Conservation (phyloP, 768 basidiomycete genomes). For the Agaricus sinodeliciosus region DNA sequence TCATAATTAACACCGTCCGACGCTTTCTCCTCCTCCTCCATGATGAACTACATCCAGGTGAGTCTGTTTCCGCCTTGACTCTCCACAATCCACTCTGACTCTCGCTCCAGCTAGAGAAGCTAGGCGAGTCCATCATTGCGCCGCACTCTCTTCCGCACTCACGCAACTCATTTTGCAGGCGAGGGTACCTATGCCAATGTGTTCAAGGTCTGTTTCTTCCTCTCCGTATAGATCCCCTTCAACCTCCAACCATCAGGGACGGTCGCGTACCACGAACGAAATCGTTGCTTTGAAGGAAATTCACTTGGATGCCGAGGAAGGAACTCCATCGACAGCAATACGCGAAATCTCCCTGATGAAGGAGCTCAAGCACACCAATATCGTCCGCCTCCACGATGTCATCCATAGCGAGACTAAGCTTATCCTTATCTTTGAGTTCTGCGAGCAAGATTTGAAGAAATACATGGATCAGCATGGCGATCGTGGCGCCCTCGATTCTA, state of each 20-base stretch:
- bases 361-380: conserved; percentile 98
- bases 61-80: conserved; percentile 8
- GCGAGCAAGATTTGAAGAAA: conserved; percentile 97
- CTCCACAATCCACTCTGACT: conserved; percentile 3
- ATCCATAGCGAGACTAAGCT: conserved; percentile 99
- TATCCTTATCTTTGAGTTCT: conserved; percentile 96
- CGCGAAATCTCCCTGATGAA: conserved; percentile 99
- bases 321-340: conserved; percentile 97
- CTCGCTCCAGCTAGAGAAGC: conserved; percentile 69
- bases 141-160: background rate
- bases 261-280: conserved; percentile 96
- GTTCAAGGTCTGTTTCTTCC: conserved; percentile 65
- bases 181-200: conserved; percentile 96
- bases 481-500: conserved; percentile 86
- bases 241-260: conserved; percentile 47
- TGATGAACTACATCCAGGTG: conserved; percentile 53
- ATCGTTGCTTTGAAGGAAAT: conserved; percentile 99
- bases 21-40: conserved; percentile 8
- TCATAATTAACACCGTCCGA: conserved; percentile 1
- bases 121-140: conserved; percentile 52
- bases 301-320: conserved; percentile 98
- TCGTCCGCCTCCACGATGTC: conserved; percentile 96
- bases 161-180: conserved; percentile 52
- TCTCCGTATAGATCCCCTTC: background rate
- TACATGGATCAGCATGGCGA: conserved; percentile 99